phyloP scores from a whole-genome alignment of 257 asterid genomes.

The Solanum stenotomum region DNA sequence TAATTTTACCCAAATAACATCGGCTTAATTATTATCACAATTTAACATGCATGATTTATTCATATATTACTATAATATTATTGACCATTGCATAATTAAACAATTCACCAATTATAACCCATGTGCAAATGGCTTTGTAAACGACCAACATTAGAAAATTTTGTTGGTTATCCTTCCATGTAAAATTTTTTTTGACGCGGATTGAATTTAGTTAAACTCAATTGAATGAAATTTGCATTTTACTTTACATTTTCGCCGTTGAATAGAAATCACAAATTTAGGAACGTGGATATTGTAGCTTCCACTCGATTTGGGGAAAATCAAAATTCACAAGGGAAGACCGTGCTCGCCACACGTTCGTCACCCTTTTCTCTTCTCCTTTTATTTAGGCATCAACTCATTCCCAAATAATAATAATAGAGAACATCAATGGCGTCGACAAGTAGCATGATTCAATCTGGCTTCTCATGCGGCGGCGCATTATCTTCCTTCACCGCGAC shows the following conservation, averaged over 20 bases:
- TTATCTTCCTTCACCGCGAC: constrained; percentile 1
- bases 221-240: no score
- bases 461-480: constrained; percentile 15
- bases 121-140: no score
- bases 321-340: neutral
- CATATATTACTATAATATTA: neutral
- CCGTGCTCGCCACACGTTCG: constrained; percentile 52
- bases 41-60: neutral
- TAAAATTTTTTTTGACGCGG: no score
- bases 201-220: no score
- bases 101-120: no score
- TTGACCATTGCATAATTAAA: neutral
- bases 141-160: no score
- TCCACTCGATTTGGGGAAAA: neutral
- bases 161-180: no score
- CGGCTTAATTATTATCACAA: neutral
- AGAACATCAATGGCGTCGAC: constrained; percentile 41
- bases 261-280: neutral
- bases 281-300: neutral
- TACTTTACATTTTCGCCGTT: no score
- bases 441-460: constrained; percentile 18
- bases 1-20: neutral
- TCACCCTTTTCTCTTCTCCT: neutral
- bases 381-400: neutral
- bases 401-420: neutral